Conservation (phyloP, 2,329 filamentous ascomycete genomes). For the Rugonectria rugulosa region DNA sequence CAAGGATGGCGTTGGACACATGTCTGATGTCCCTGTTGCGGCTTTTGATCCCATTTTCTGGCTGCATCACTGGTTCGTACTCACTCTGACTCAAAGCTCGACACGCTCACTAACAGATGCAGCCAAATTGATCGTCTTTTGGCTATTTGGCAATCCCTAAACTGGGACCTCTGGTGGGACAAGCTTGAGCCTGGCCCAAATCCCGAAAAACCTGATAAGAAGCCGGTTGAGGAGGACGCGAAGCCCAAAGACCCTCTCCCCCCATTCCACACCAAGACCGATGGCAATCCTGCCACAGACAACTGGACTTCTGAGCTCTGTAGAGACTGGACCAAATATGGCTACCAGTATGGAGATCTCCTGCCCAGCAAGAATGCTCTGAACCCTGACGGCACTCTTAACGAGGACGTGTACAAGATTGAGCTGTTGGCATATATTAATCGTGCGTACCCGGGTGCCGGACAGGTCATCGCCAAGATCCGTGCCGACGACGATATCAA, state of each 20-base stretch:
- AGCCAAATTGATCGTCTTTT: conserved; percentile 11
- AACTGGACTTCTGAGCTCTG: conserved; percentile 12
- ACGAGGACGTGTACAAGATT: background rate
- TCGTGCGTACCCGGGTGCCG: background rate
- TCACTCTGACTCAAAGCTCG: background rate
- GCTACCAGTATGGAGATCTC: conserved; percentile 9
- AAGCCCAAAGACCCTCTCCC: background rate
- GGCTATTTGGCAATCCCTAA: conserved; percentile 5
- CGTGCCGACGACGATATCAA: background rate
- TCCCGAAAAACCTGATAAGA: background rate
- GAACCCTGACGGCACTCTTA: background rate
- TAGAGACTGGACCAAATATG: conserved; percentile 1
- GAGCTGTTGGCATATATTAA: background rate
- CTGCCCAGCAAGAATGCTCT: background rate
- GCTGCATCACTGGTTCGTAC: conserved; percentile 22
- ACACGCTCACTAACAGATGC: background rate
- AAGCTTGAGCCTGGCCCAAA: conserved; percentile 1
- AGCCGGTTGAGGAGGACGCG: background rate
- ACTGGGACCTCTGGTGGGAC: conserved; percentile 24
- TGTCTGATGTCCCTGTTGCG: conserved; percentile 16
- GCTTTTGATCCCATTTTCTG: conserved; percentile 28
- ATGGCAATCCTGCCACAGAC: background rate
- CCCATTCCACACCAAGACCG: conserved; percentile 15
- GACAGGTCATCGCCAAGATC: background rate
- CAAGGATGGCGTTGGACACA: conserved; percentile 9